Evolutionary conservation across 345 rosid species (phyloP).

Genomic region (Raphanus raphanistrum): DNA sequence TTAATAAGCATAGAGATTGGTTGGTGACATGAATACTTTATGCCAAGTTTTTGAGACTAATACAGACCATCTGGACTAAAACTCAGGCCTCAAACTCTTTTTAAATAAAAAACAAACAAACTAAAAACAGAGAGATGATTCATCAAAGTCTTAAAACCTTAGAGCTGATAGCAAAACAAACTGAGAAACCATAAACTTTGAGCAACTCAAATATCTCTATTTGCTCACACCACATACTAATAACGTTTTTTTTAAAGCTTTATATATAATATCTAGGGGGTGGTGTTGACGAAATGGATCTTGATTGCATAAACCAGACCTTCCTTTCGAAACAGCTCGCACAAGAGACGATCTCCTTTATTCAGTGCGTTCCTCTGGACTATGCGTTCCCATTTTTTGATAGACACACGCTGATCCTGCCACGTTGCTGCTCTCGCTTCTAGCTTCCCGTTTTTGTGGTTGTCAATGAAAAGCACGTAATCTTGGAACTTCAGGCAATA

Average conservation of each 20-base stretch:
- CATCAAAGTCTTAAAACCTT: background rate
- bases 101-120: background rate
- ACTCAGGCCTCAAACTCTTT: background rate
- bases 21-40: background rate
- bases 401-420: slow-evolving; percentile 3
- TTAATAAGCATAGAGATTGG: background rate
- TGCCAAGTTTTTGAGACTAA: background rate
- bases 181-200: background rate
- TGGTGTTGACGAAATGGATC: background rate
- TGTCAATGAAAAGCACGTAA: background rate
- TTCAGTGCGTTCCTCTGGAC: background rate
- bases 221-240: background rate
- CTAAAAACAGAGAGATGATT: background rate
- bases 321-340: background rate
- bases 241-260: background rate
- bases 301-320: background rate
- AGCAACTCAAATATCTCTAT: background rate
- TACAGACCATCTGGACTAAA: background rate
- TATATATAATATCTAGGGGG: background rate
- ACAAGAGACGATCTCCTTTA: background rate
- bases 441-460: background rate
- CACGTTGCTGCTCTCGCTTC: background rate
- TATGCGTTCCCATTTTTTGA: background rate
- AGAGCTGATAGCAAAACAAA: background rate
- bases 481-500: background rate